Percentiles rank a stretch among this genome's conserved stretches.
phyloP scores from a whole-genome alignment of 1,284 basidiomycete genomes.

The Ustilago vetiveriae region DNA sequence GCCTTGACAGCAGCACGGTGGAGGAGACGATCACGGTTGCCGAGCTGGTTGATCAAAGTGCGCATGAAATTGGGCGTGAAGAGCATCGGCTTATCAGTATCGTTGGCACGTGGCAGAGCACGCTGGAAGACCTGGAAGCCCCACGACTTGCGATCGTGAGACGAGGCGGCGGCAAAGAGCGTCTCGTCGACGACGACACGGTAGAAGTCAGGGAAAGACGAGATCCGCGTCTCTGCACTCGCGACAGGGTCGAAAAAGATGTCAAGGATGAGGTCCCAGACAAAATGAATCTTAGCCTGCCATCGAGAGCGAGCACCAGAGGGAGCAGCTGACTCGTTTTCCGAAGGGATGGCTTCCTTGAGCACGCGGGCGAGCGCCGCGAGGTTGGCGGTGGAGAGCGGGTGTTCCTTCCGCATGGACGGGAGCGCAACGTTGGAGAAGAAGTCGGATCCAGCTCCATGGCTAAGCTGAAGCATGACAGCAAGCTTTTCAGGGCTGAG shows the following conservation, averaged over 20 bases:
- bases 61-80: constrained; percentile 97
- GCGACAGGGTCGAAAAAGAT: constrained; percentile 72
- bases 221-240: constrained; percentile 69
- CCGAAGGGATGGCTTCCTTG: constrained; percentile 71
- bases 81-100: constrained; percentile 79
- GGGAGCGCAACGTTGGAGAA: constrained; percentile 37
- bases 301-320: constrained; percentile 70
- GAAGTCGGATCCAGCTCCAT: constrained; percentile 28
- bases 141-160: constrained; percentile 90
- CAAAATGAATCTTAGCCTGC: constrained; percentile 91
- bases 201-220: constrained; percentile 88
- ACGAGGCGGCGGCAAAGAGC: constrained; percentile 83
- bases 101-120: constrained; percentile 77
- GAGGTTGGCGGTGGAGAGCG: constrained; percentile 79
- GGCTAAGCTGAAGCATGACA: constrained; percentile 75
- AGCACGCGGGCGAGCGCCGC: constrained; percentile 72
- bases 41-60: constrained; percentile 93
- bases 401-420: constrained; percentile 75
- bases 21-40: constrained; percentile 83
- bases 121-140: constrained; percentile 91
- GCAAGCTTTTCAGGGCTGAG: constrained; percentile 92
- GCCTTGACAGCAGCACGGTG: constrained; percentile 78
- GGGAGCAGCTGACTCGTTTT: constrained; percentile 71
- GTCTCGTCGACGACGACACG: constrained; percentile 89
- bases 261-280: constrained; percentile 86